Evolutionary conservation across 2,329 filamentous ascomycete species (phyloP), one percentile per base, ranked within the genome.

Genomic region (Botrytis porri): DNA sequence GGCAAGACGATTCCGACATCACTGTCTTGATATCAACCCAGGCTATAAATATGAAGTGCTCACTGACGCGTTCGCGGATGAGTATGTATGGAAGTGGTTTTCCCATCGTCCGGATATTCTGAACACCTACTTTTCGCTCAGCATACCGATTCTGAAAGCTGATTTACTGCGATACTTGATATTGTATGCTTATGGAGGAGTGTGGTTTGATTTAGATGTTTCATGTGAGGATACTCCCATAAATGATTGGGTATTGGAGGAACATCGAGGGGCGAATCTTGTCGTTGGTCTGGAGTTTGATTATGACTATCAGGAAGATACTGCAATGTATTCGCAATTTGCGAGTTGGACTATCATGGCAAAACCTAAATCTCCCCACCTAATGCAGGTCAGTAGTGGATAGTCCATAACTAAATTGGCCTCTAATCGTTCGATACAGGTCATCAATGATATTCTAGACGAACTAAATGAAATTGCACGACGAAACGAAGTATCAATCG

Each of bases 81-180:
- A 70, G 43, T 70, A 62, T 5, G 25, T 70, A 4, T 59, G 41
- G 59, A 60, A 43, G 12, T 48, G 59, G 39, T 61, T 45, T 43
- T 62, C 51, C 3, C 12, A 92, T 79, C 88, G 91, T 29, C 87
- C 86, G 2, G 90, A 93, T 75, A 91, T 92, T 77, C 84, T 92
- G 71, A 82, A 88, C 61, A 86, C 88, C 51, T 92, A 91, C 81
- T 84, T 84, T 74, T 84, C 85, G 48, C 84, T 92, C 72, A 88
- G 85, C 71, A 86, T 89, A 12, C 87, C 86, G 66, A 93, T 93
- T 76, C 87, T 91, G 81, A 89, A 90, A 80, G 89, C 89, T 4
- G 89, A 92, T 79, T 82, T 92, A 20, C 81, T 92, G 71, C 87
- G 89, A 12, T 92, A 92, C 79, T 84, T 92, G 73, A 83, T 92